These are phyloP conservation scores for Zasmidium cellare DNA, from an alignment of 2,329 filamentous ascomycete species.

Conservation along the genomic window DNA sequence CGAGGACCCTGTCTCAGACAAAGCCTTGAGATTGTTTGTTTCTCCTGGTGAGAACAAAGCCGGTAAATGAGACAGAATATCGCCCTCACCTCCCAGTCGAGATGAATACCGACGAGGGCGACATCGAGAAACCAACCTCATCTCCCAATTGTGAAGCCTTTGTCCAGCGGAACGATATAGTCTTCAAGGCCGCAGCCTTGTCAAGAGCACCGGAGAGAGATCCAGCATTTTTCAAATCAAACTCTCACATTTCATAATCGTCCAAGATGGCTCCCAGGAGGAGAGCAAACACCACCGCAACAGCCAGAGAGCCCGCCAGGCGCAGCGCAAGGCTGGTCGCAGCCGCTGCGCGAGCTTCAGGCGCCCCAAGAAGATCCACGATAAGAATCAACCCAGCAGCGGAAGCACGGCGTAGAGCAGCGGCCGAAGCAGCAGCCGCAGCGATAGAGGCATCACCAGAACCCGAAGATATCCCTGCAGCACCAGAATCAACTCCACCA, in stretches of 20 bases:
- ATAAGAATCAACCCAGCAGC: not conserved
- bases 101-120: not conserved
- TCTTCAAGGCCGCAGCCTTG: not conserved
- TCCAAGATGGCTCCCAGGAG: not conserved
- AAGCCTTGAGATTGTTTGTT: not conserved
- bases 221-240: not conserved
- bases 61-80: not conserved
- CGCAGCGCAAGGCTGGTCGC: not conserved
- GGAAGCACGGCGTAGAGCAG: not conserved
- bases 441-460: too few relatives aligned
- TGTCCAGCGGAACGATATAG: not conserved
- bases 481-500: too few relatives aligned
- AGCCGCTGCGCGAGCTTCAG: not conserved
- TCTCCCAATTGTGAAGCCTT: not conserved
- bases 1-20: not conserved
- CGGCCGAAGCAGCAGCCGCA: too few relatives aligned
- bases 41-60: not conserved
- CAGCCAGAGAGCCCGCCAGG: too few relatives aligned
- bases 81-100: not conserved
- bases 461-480: too few relatives aligned
- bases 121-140: not conserved
- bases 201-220: not conserved
- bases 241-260: not conserved
- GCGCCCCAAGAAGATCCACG: too few relatives aligned
- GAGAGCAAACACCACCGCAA: not conserved